These are phyloP conservation scores for Nemania sp. DNA, from an alignment of 2,329 filamentous ascomycete genomes.

Conservation along the genomic window DNA sequence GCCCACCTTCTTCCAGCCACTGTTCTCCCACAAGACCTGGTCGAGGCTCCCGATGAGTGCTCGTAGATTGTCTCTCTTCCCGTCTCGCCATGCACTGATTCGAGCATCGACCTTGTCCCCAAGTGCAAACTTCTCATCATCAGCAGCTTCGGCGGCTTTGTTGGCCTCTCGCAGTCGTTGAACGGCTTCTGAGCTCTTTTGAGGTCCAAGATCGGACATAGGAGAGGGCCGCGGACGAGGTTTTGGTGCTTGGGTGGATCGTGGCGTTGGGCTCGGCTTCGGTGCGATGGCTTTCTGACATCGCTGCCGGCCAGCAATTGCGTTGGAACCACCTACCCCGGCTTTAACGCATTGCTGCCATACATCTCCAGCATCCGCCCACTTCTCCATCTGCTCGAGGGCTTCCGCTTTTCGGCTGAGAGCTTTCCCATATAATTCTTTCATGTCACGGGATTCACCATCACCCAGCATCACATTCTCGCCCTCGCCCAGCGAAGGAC, in stretches of 20 bases:
- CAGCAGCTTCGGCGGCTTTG: conserved; percentile 79
- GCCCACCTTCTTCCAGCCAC: conserved; percentile 95
- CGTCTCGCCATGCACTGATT: conserved; percentile 81
- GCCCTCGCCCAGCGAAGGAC: conserved; percentile 74
- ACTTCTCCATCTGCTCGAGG: conserved; percentile 92
- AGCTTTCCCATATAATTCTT: conserved; percentile 90
- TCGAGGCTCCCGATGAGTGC: conserved; percentile 87
- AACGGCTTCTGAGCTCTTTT: conserved; percentile 74
- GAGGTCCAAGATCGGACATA: conserved; percentile 47
- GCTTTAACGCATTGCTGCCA: conserved; percentile 85
- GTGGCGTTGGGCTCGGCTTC: conserved; percentile 58
- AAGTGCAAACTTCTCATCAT: conserved; percentile 91
- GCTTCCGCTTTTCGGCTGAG: conserved; percentile 94
- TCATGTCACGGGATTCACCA: conserved; percentile 79
- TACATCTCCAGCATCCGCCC: conserved; percentile 77
- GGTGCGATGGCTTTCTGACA: conserved; percentile 86
- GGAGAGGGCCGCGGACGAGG: conserved; percentile 51
- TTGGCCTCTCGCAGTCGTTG: conserved; percentile 82
- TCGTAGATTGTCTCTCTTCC: conserved; percentile 89
- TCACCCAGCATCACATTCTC: conserved; percentile 76
- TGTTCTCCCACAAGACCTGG: conserved; percentile 85
- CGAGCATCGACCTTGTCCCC: conserved; percentile 82
- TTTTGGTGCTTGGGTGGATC: conserved; percentile 50
- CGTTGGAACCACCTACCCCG: conserved; percentile 82
- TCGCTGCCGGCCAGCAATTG: conserved; percentile 82